Percentiles rank a stretch among this genome's conserved stretches.
Conservation (phyloP, 2,329 filamentous ascomycete species). For the Teratosphaeriaceae sp. region DNA sequence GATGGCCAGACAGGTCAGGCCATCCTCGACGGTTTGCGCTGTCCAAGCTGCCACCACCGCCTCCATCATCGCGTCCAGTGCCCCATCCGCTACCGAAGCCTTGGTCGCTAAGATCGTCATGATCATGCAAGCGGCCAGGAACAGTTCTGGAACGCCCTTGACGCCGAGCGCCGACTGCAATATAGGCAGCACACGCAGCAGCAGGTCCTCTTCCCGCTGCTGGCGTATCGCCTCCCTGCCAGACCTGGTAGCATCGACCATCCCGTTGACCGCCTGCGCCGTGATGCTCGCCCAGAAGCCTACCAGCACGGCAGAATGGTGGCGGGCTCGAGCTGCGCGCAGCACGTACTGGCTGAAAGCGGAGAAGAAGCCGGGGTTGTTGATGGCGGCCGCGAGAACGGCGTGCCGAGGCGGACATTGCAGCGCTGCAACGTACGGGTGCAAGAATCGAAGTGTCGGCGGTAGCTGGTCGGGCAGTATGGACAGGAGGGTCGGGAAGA, state of each 20-base stretch:
- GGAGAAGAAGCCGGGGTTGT: conserved; percentile 68
- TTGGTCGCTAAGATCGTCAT: conserved; percentile 80
- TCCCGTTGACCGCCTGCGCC: conserved; percentile 76
- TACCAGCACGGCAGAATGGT: conserved; percentile 70
- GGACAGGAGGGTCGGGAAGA: conserved; percentile 79
- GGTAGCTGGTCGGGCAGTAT: conserved; percentile 75
- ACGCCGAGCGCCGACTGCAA: conserved; percentile 72
- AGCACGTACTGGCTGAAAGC: conserved; percentile 73
- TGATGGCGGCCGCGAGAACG: conserved; percentile 75
- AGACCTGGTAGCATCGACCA: conserved; percentile 70
- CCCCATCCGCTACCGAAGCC: conserved; percentile 66
- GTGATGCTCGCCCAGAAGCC: conserved; percentile 89
- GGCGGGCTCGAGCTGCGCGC: conserved; percentile 61
- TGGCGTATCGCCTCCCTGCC: conserved; percentile 69
- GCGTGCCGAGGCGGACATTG: conserved; percentile 71
- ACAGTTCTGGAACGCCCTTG: conserved; percentile 68
- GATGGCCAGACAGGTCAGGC: conserved; percentile 72
- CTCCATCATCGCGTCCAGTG: conserved; percentile 85
- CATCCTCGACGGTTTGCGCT: conserved; percentile 63
- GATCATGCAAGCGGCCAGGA: conserved; percentile 87
- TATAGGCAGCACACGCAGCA: conserved; percentile 62
- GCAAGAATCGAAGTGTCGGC: conserved; percentile 71
- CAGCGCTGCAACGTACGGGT: conserved; percentile 74
- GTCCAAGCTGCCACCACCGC: conserved; percentile 75
- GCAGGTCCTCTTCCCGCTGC: conserved; percentile 70